Base-by-base conservation (phyloP, 495 filamentous ascomycete genomes). In the Hypomontagnella monticulosa region DNA sequence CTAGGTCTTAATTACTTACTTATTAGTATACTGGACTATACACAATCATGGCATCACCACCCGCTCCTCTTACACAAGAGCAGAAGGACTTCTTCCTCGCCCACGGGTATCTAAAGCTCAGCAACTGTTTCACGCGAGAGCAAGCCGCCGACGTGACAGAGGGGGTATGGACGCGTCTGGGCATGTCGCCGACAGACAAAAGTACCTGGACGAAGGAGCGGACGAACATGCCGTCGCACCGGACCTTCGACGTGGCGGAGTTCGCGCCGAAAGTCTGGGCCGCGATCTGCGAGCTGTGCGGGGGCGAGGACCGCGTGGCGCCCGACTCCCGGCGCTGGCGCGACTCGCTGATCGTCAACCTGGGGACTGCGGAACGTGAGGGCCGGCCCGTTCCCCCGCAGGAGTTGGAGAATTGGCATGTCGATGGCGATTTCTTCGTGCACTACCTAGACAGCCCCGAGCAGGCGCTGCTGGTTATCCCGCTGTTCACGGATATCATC, bases 381-480 rank as follows among this genome's bases (percentile, higher is more conserved):
- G 81, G 82, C 4, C 81, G 81, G 34, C 70, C 81, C 34, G 75
- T 80, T 27, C 68, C 72, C 55, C 77, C 85, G 44, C 62, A 77
- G 63, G 81, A 85, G 5, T 75, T 91, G n/a, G 61, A 74, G 16
- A 79, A 78, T 6, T 93, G 89, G 89, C 90, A 93, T 72, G 87
- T 90, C 18, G 89, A 92, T 74, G 89, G 89, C 0, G 89, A 91
- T 66, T 91, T 91, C 73, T 91, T 92, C 75, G 80, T 88, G 11
- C 89, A 91, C 77, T 92, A 87, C 66, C 79, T 93, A 12, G 89
- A 92, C 73, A 88, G 85, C 43, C 85, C 85, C 0, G 89, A 92
- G 75, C 89, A 93, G 73, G 89, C 80, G 0, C 73, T 92, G 43
- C 78, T 92, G 0, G 87, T 92, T 14, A 90, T 87, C 44, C 89